A percentile compares a stretch with the other conserved stretches of the same genome.
Conservation (phyloP, 345 rosid genomes). For the Eucalyptus curtisii region DNA sequence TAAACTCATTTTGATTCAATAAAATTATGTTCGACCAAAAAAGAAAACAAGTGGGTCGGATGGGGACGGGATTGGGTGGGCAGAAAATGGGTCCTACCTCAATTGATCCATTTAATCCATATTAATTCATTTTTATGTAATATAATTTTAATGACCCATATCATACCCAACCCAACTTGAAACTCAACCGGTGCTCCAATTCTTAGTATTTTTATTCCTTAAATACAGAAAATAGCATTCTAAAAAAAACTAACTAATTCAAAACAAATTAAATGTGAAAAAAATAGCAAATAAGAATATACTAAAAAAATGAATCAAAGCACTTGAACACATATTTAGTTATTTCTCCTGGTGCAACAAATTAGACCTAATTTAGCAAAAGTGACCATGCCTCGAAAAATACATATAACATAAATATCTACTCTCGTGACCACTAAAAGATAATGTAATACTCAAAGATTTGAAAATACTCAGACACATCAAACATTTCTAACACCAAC, state of each 20-base stretch:
- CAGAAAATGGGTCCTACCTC: background rate
- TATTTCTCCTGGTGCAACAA: background rate
- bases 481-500: background rate
- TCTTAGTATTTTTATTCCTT: fast-evolving
- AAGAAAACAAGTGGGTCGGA: background rate
- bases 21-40: background rate
- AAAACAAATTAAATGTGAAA: too few species aligned
- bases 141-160: too few species aligned
- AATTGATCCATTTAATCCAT: background rate
- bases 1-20: background rate
- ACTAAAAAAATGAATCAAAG: background rate
- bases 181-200: fast-evolving
- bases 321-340: background rate
- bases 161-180: background rate
- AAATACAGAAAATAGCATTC: background rate
- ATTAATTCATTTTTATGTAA: background rate
- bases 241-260: background rate
- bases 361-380: background rate
- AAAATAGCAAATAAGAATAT: background rate
- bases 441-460: background rate
- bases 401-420: too few species aligned
- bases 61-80: fast-evolving
- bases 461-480: background rate
- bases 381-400: background rate
- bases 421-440: too few species aligned